Conservation (phyloP, 2,329 filamentous ascomycete genomes). For the Fusarium neocosmosporiellum region DNA sequence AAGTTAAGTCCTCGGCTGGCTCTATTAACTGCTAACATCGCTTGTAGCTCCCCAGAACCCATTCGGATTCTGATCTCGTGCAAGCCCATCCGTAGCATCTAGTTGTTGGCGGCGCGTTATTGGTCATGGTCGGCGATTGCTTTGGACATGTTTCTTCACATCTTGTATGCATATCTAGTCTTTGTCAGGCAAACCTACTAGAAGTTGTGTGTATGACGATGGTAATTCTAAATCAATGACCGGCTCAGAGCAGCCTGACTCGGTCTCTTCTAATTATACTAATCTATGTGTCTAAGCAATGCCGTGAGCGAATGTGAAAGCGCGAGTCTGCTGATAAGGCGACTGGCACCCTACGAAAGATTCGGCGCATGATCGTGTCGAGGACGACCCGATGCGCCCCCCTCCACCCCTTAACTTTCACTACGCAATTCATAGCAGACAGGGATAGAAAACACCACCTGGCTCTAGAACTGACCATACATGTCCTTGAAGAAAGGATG, state of each 20-base stretch:
- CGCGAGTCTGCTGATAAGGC: not conserved
- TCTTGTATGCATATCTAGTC: constrained; percentile 40
- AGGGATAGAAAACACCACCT: not conserved
- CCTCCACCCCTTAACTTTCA: not conserved
- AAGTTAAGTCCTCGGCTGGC: constrained; percentile 62
- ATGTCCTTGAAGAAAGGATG: not conserved
- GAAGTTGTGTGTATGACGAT: constrained; percentile 31
- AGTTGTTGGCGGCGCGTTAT: constrained; percentile 6
- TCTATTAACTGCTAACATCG: constrained; percentile 28
- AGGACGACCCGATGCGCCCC: not conserved
- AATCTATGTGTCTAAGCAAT: constrained; percentile 29
- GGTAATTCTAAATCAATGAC: constrained; percentile 41
- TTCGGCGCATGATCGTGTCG: not conserved
- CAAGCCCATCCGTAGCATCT: not conserved
- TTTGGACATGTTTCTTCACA: constrained; percentile 41
- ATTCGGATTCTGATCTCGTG: constrained; percentile 58
- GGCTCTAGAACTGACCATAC: not conserved
- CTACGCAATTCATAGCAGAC: not conserved
- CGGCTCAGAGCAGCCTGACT: constrained; percentile 13
- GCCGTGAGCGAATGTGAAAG: constrained; percentile 4
- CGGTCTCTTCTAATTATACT: constrained; percentile 35
- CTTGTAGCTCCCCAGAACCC: constrained; percentile 63
- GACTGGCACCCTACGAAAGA: not conserved
- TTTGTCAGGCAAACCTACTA: constrained; percentile 34
- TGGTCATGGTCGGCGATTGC: constrained; percentile 26